Evolutionary conservation across 352 stramenopile genomes (phyloP).

Genomic region (Phytophthora litchii): DNA sequence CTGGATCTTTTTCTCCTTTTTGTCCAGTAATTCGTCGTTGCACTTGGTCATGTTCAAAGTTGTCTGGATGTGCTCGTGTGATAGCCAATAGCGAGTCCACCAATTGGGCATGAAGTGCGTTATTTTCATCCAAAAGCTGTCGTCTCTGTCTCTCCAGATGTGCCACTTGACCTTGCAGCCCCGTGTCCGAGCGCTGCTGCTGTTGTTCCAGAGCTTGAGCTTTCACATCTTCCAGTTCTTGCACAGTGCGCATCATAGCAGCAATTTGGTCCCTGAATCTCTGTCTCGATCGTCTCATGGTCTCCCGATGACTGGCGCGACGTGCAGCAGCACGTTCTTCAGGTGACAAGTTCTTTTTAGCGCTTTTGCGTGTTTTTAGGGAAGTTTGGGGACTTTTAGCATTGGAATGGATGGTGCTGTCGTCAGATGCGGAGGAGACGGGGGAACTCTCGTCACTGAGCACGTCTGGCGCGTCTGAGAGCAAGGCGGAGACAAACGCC

Average conservation of each 20-base stretch:
- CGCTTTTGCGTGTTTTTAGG: conserved; percentile 4
- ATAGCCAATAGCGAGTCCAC: conserved; percentile 40
- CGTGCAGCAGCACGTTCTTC: conserved; percentile 28
- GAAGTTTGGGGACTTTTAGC: conserved; percentile 1
- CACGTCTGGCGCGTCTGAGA: conserved; percentile 27
- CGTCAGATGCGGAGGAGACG: conserved; percentile 2
- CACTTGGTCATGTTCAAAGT: conserved; percentile 32
- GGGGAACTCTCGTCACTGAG: conserved; percentile 18
- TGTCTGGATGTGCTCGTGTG: conserved; percentile 26
- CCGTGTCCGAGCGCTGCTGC: conserved; percentile 1
- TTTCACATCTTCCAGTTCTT: conserved; percentile 29
- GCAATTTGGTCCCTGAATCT: conserved; percentile 40
- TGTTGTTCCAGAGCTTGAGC: conserved; percentile 17
- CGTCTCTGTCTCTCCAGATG: conserved; percentile 30
- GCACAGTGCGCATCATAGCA: conserved; percentile 37
- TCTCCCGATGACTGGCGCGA: conserved; percentile 38
- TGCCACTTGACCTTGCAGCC: conserved; percentile 28
- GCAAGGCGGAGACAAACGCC: conserved; percentile 30
- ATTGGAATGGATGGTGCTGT: neutral
- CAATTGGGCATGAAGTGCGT: conserved; percentile 36
- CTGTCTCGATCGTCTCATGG: conserved; percentile 43
- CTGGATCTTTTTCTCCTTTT: conserved; percentile 1
- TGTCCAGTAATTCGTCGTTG: neutral
- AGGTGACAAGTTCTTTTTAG: conserved; percentile 20
- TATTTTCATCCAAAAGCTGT: conserved; percentile 34